Conservation (phyloP, 2,329 filamentous ascomycete species). For the Penicillium sp. region DNA sequence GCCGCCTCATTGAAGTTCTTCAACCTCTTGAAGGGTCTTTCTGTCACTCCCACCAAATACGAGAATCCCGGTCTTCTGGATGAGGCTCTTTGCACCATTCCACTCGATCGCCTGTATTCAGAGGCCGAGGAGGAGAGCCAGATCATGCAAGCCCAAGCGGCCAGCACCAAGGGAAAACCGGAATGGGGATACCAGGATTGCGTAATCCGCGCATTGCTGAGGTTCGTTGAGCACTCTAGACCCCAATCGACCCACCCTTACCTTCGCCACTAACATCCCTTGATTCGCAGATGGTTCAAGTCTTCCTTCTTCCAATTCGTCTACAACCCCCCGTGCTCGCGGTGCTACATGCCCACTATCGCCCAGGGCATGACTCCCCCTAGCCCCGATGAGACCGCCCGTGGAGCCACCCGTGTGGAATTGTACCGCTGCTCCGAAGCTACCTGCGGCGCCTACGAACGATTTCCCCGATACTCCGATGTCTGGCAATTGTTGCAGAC, state of each 20-base stretch:
- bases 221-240: slow-evolving; percentile 53
- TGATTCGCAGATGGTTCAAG: slow-evolving; percentile 78
- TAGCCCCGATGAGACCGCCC: slow-evolving; percentile 83
- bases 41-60: slow-evolving; percentile 86
- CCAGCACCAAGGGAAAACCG: slow-evolving; percentile 78
- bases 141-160: slow-evolving; percentile 81
- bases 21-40: slow-evolving; percentile 80
- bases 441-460: slow-evolving; percentile 74
- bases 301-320: slow-evolving; percentile 93
- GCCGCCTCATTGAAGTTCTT: slow-evolving; percentile 70
- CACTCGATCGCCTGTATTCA: slow-evolving; percentile 84
- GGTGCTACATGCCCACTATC: slow-evolving; percentile 79
- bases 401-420: slow-evolving; percentile 83
- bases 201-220: slow-evolving; percentile 81
- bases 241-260: slow-evolving; percentile 6
- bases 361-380: slow-evolving; percentile 80
- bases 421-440: slow-evolving; percentile 81
- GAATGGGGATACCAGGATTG: slow-evolving; percentile 99
- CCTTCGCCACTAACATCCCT: slow-evolving; percentile 12
- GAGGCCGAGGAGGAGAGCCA: slow-evolving; percentile 94
- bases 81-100: slow-evolving; percentile 82
- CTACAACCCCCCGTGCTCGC: slow-evolving; percentile 85
- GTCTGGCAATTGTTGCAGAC: slow-evolving; percentile 91
- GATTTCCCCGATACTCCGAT: slow-evolving; percentile 92
- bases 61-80: slow-evolving; percentile 94